Conservation (phyloP, 2,329 filamentous ascomycete species). For the Beauveria scarabaeidicola region DNA sequence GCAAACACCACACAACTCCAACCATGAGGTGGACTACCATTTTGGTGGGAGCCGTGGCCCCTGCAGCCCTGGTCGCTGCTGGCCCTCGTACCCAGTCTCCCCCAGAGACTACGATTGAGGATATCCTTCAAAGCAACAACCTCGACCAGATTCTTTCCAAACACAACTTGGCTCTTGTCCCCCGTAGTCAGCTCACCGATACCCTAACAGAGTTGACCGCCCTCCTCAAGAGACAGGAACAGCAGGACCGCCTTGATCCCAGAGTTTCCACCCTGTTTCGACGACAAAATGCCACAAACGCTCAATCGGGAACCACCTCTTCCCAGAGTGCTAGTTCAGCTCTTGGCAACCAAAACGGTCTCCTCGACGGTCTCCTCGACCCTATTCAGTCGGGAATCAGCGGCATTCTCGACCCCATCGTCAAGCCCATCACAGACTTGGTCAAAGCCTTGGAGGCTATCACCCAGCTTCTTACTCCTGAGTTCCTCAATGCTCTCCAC, state of each 20-base stretch:
- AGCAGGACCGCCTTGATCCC: slow-evolving; percentile 4
- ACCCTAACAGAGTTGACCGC: slow-evolving; percentile 33
- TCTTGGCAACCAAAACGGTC: slow-evolving; percentile 7
- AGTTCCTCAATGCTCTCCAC: slow-evolving; percentile 32
- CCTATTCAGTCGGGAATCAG: slow-evolving; percentile 13
- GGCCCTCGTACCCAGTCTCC: slow-evolving; percentile 18
- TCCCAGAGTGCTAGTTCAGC: slow-evolving; percentile 8
- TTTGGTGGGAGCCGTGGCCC: slow-evolving; percentile 26
- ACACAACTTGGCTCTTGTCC: slow-evolving; percentile 36
- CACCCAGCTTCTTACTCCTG: slow-evolving; percentile 23
- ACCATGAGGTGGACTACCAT: slow-evolving; percentile 30
- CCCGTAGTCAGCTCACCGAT: slow-evolving; percentile 37
- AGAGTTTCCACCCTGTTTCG: slow-evolving; percentile 5
- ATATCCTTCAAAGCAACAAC: slow-evolving; percentile 33
- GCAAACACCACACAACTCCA: slow-evolving; percentile 11
- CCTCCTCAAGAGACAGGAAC: slow-evolving; percentile 28
- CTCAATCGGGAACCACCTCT: slow-evolving; percentile 12
- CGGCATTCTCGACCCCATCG: slow-evolving; percentile 16
- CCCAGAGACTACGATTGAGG: slow-evolving; percentile 31
- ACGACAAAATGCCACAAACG: slow-evolving; percentile 11
- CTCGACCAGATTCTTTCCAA: slow-evolving; percentile 33
- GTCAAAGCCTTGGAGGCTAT: slow-evolving; percentile 22
- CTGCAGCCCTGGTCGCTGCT: slow-evolving; percentile 25
- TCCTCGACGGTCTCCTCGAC: slow-evolving; percentile 18
- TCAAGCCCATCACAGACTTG: slow-evolving; percentile 19